Conservation (phyloP, 257 asterid genomes). For the Nicotiana otophora region DNA sequence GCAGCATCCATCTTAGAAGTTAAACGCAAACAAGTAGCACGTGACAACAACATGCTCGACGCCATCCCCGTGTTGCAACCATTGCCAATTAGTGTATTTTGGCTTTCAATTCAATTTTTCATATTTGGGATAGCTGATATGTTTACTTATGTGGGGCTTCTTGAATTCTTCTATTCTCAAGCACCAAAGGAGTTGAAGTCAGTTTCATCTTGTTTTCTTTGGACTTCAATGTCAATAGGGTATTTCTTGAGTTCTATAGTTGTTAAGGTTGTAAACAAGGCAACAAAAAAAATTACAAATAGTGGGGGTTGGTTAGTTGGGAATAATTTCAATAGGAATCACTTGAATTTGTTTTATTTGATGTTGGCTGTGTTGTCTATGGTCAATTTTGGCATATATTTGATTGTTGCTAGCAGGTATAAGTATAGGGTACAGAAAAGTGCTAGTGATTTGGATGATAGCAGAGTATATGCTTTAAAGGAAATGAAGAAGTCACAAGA, state of each 20-base stretch:
- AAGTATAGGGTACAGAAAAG: slow-evolving; percentile 42
- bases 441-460: neutral
- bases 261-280: slow-evolving; percentile 55
- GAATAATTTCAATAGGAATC: slow-evolving; percentile 58
- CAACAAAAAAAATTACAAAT: slow-evolving; percentile 37
- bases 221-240: slow-evolving; percentile 75
- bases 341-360: slow-evolving; percentile 61
- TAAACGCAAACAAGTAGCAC: slow-evolving; percentile 50
- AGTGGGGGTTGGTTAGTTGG: slow-evolving; percentile 74
- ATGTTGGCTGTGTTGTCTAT: slow-evolving; percentile 42
- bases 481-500: no score
- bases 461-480: slow-evolving; percentile 13
- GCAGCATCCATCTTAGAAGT: slow-evolving; percentile 57
- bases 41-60: slow-evolving; percentile 43
- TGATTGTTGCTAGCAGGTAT: slow-evolving; percentile 54
- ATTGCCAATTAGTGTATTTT: slow-evolving; percentile 67
- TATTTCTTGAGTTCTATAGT: slow-evolving; percentile 58
- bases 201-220: slow-evolving; percentile 59
- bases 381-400: slow-evolving; percentile 48
- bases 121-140: slow-evolving; percentile 78
- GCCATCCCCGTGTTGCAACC: slow-evolving; percentile 48
- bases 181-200: slow-evolving; percentile 57
- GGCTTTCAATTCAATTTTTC: slow-evolving; percentile 75
- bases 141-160: slow-evolving; percentile 72
- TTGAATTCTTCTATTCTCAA: slow-evolving; percentile 73